A percentile compares a stretch with the other conserved stretches of the same genome.
phyloP scores from a whole-genome alignment of 176 grass and related monocot species.

The Triticum timopheevii region DNA sequence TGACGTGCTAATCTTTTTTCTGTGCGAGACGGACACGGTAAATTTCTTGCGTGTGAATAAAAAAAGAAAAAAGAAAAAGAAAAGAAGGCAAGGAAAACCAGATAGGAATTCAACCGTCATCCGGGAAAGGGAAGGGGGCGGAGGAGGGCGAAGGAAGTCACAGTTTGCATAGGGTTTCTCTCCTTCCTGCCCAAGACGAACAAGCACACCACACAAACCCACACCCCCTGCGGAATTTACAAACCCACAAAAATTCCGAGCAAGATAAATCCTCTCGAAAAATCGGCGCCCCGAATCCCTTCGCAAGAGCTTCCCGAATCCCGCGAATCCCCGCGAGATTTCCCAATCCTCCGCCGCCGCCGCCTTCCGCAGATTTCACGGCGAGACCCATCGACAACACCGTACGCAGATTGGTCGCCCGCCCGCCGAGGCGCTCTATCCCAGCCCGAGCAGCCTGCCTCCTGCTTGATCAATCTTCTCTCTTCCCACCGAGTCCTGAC shows the following conservation, averaged over 20 bases:
- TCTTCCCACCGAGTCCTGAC: background rate
- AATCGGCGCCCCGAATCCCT: slow-evolving; percentile 33
- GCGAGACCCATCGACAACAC: background rate
- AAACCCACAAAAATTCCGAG: slow-evolving; percentile 24
- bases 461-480: slow-evolving; percentile 1
- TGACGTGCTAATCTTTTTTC: too few species aligned
- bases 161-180: slow-evolving; percentile 54
- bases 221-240: slow-evolving; percentile 37
- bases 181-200: slow-evolving; percentile 22
- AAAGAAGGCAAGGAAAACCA: background rate
- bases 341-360: slow-evolving; percentile 5
- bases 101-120: slow-evolving; percentile 35
- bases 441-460: background rate
- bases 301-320: slow-evolving; percentile 6
- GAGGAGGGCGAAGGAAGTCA: slow-evolving; percentile 22
- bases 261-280: slow-evolving; percentile 23
- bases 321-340: slow-evolving; percentile 28
- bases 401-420: background rate
- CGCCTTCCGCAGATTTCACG: slow-evolving; percentile 28
- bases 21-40: too few species aligned
- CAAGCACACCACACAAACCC: slow-evolving; percentile 39
- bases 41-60: background rate
- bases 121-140: background rate
- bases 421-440: background rate
- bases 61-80: background rate